Conservation (phyloP, 495 filamentous ascomycete species). For the Bryoglossum gracile region DNA sequence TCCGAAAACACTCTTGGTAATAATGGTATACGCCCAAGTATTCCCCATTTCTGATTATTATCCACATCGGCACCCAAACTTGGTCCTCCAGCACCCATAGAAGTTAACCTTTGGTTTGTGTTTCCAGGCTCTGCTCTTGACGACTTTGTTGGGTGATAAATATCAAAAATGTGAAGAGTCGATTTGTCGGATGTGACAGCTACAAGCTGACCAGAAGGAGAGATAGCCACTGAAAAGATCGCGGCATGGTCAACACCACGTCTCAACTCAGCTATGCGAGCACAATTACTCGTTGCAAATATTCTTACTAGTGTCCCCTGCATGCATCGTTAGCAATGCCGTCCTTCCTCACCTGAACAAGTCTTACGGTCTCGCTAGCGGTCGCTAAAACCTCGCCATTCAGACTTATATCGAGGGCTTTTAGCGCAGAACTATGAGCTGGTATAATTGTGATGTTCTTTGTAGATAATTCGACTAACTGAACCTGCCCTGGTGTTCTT, state of each 20-base stretch:
- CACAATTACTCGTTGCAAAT: slow-evolving; percentile 68
- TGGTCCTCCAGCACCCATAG: slow-evolving; percentile 14
- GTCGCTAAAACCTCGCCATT: slow-evolving; percentile 83
- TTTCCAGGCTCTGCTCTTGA: slow-evolving; percentile 5
- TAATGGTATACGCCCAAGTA: slow-evolving; percentile 68
- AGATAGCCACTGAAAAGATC: slow-evolving; percentile 83
- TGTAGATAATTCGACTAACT: slow-evolving; percentile 72
- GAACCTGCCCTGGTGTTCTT: slow-evolving; percentile 80
- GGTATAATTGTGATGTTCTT: slow-evolving; percentile 91
- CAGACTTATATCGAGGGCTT: slow-evolving; percentile 71
- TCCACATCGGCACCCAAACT: slow-evolving; percentile 34
- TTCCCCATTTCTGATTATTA: slow-evolving; percentile 66
- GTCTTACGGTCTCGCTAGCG: slow-evolving; percentile 72
- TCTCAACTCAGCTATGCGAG: slow-evolving; percentile 73
- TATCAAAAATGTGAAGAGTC: slow-evolving; percentile 88
- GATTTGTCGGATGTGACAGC: slow-evolving; percentile 97
- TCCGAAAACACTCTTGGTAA: slow-evolving; percentile 78
- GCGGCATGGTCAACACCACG: slow-evolving; percentile 82
- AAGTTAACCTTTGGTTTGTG: slow-evolving; percentile 12
- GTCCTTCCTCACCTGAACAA: not conserved
- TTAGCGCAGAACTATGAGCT: slow-evolving; percentile 72
- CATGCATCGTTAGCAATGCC: not conserved
- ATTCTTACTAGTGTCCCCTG: slow-evolving; percentile 85
- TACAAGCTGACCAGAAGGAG: slow-evolving; percentile 65
- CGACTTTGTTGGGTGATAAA: slow-evolving; percentile 35